These are phyloP conservation scores for Stachybotrys chartarum DNA, from an alignment of 2,329 filamentous ascomycete species.

Conservation along the genomic window DNA sequence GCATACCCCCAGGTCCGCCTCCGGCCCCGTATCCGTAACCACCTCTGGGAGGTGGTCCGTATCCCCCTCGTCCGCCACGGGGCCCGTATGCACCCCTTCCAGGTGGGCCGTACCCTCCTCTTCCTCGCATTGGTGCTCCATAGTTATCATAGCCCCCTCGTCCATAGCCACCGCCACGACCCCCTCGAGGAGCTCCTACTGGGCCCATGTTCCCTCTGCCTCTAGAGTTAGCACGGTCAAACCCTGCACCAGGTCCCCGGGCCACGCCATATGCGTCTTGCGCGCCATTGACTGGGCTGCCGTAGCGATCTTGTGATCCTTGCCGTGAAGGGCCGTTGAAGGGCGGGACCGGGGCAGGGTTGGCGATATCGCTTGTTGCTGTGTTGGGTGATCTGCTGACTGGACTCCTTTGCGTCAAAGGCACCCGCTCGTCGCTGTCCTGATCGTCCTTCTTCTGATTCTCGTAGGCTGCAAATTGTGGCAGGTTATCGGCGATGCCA, in stretches of 20 bases:
- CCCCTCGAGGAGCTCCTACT: slow-evolving; percentile 35
- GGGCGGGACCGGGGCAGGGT: slow-evolving; percentile 23
- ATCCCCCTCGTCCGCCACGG: slow-evolving; percentile 25
- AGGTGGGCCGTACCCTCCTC: slow-evolving; percentile 36
- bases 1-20: slow-evolving; percentile 13
- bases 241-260: slow-evolving; percentile 31
- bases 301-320: slow-evolving; percentile 55
- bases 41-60: slow-evolving; percentile 22
- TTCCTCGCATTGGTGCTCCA: slow-evolving; percentile 30
- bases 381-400: slow-evolving; percentile 48
- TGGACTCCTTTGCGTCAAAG: slow-evolving; percentile 59
- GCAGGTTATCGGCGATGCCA: slow-evolving; percentile 38
- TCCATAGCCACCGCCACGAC: slow-evolving; percentile 39
- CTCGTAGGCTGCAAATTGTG: slow-evolving; percentile 59
- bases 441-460: slow-evolving; percentile 55
- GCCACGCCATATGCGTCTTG: slow-evolving; percentile 39
- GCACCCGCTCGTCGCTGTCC: slow-evolving; percentile 62
- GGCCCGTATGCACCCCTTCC: slow-evolving; percentile 36
- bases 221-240: slow-evolving; percentile 41
- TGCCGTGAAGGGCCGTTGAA: slow-evolving; percentile 29
- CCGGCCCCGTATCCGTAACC: slow-evolving; percentile 6
- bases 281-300: slow-evolving; percentile 44
- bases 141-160: slow-evolving; percentile 44
- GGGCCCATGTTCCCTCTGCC: slow-evolving; percentile 40
- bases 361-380: slow-evolving; percentile 29